phyloP scores from a whole-genome alignment of 139 green algal genomes.

The Chlamydomonas applanata region DNA sequence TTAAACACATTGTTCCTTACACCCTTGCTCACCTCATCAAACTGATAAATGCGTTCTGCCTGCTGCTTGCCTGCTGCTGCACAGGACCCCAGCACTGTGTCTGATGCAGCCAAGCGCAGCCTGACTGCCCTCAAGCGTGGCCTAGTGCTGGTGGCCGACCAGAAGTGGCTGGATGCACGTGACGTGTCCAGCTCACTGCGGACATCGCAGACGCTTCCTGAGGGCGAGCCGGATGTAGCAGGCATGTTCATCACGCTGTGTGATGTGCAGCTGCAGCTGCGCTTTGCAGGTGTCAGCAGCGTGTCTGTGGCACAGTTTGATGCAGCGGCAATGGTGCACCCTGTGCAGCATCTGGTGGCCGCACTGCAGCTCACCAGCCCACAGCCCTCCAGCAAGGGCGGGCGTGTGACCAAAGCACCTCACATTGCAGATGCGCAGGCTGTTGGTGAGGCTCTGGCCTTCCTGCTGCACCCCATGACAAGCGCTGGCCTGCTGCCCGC shows the following conservation, averaged over 20 bases:
- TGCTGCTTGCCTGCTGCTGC: too few relatives aligned
- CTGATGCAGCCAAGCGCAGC: too few relatives aligned
- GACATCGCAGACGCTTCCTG: too few relatives aligned
- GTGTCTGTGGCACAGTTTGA: too few relatives aligned
- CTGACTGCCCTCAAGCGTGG: constrained; percentile 16
- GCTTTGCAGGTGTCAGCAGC: too few relatives aligned
- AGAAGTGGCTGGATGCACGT: constrained; percentile 31
- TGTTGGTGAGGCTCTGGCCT: constrained; percentile 22
- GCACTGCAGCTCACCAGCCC: too few relatives aligned
- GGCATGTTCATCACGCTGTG: neutral
- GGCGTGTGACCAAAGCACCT: neutral
- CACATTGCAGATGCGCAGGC: neutral
- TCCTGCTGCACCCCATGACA: constrained; percentile 37
- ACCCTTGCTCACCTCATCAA: constrained; percentile 1
- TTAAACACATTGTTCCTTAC: too few relatives aligned
- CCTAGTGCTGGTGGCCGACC: constrained; percentile 23
- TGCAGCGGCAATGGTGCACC: neutral
- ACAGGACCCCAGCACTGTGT: too few relatives aligned
- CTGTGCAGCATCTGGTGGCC: constrained; percentile 13
- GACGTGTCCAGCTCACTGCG: constrained; percentile 14
- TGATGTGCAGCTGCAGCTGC: constrained; percentile 8
- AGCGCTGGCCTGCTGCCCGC: neutral
- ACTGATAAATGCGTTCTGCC: neutral
- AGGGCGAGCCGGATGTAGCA: neutral
- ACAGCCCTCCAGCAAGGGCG: neutral